Conservation (phyloP, 73 alveolate genomes). For the Paramecium sexaurelia region DNA sequence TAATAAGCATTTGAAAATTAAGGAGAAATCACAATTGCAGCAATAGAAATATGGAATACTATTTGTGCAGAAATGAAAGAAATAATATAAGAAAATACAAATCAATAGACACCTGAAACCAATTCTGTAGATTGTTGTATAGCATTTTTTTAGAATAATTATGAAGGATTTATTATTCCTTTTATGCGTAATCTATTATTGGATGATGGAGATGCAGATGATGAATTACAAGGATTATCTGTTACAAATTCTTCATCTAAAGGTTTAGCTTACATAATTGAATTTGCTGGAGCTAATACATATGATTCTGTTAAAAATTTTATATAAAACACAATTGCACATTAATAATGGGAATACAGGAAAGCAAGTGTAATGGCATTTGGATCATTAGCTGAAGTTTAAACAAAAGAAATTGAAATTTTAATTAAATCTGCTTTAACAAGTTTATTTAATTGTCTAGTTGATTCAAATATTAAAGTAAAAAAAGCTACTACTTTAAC, state of each 20-base stretch:
- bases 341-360: not conserved
- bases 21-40: not conserved
- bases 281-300: not conserved
- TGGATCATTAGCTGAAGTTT: conserved; percentile 38
- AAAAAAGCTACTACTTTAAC: not conserved
- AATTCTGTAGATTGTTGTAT: not conserved
- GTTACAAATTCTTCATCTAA: not conserved
- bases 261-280: not conserved
- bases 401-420: not conserved
- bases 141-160: not conserved
- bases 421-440: conserved; percentile 11
- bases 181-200: conserved; percentile 19
- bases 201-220: conserved; percentile 24
- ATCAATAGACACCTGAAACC: not conserved
- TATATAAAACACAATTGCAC: not conserved
- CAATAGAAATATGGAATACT: conserved; percentile 46
- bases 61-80: conserved; percentile 38
- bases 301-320: not conserved
- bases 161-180: not conserved
- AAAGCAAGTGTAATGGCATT: conserved; percentile 41
- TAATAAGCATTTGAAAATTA: not conserved
- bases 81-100: not conserved
- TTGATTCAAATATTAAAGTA: not conserved
- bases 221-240: not conserved
- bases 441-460: not conserved